These are phyloP conservation scores for Vitis riparia DNA, from an alignment of 164 flowering plant genomes.

Conservation along the genomic window DNA sequence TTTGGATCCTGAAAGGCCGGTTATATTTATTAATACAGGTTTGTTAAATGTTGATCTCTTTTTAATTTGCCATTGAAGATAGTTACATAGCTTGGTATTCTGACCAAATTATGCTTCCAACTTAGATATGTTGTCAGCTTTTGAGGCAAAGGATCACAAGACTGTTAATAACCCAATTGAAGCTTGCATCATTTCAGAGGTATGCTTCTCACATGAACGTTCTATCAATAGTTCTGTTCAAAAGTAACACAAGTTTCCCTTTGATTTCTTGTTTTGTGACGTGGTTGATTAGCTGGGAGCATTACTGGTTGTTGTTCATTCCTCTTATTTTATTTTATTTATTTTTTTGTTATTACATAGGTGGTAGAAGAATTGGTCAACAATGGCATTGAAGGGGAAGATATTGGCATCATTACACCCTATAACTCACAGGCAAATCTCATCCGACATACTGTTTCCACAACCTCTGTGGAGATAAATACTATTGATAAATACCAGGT, in stretches of 20 bases:
- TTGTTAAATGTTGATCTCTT: slow-evolving; percentile 1
- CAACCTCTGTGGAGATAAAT: slow-evolving; percentile 80
- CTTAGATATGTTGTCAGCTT: slow-evolving; percentile 72
- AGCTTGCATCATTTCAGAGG: slow-evolving; percentile 74
- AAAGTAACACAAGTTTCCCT: too few relatives aligned
- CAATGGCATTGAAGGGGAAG: slow-evolving; percentile 57
- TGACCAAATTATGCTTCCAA: slow-evolving; percentile 5
- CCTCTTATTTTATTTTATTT: not conserved
- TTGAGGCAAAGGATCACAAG: slow-evolving; percentile 66
- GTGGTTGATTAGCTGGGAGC: not conserved
- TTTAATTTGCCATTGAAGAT: not conserved
- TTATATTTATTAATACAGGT: slow-evolving; percentile 88
- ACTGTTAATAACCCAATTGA: slow-evolving; percentile 75
- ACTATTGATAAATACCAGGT: slow-evolving; percentile 99
- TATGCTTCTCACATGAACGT: slow-evolving; percentile 16
- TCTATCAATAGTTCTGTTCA: not conserved
- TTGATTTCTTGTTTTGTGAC: too few relatives aligned
- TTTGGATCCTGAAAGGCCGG: slow-evolving; percentile 63
- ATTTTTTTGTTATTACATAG: slow-evolving; percentile 26
- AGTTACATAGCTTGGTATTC: slow-evolving; percentile 1
- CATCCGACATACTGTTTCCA: slow-evolving; percentile 41
- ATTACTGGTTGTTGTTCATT: not conserved
- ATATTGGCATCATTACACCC: slow-evolving; percentile 93
- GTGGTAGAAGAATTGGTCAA: slow-evolving; percentile 46
- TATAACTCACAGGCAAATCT: slow-evolving; percentile 85